These are phyloP conservation scores for Marasmius sp. DNA, from an alignment of 1,284 basidiomycete genomes.

Conservation along the genomic window DNA sequence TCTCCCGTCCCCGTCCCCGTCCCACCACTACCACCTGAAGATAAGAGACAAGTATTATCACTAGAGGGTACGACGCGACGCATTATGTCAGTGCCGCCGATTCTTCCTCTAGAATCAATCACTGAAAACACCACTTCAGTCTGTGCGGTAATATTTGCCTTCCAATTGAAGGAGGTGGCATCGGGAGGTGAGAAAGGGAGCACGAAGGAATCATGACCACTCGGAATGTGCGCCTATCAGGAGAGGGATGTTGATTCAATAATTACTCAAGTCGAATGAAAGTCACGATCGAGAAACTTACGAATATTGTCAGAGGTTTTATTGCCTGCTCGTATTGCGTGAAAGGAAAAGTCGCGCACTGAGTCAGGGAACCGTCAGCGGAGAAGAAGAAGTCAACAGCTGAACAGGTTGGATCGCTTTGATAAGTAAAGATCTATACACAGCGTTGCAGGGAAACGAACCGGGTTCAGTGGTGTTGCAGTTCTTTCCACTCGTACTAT, in stretches of 20 bases:
- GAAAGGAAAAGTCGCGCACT: neutral
- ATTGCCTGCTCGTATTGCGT: neutral
- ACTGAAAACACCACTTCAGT: neutral
- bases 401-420: too few species aligned
- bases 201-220: neutral
- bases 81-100: neutral
- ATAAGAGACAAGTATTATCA: neutral
- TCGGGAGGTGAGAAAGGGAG: neutral
- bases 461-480: neutral
- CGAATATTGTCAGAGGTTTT: neutral
- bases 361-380: neutral
- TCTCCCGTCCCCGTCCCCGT: neutral
- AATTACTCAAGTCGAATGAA: neutral
- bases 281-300: neutral
- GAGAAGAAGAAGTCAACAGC: slow-evolving; percentile 1
- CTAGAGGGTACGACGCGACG: neutral
- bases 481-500: neutral
- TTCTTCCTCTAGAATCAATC: neutral
- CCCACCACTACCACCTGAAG: neutral
- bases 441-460: neutral
- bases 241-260: too few species aligned
- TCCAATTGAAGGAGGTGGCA: neutral
- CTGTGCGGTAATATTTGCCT: neutral
- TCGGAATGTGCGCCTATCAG: neutral
- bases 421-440: neutral